Evolutionary conservation across 805 yeast species (phyloP), one percentile per base, ranked within the genome.

Genomic region (Schizosaccharomyces octosporus): DNA sequence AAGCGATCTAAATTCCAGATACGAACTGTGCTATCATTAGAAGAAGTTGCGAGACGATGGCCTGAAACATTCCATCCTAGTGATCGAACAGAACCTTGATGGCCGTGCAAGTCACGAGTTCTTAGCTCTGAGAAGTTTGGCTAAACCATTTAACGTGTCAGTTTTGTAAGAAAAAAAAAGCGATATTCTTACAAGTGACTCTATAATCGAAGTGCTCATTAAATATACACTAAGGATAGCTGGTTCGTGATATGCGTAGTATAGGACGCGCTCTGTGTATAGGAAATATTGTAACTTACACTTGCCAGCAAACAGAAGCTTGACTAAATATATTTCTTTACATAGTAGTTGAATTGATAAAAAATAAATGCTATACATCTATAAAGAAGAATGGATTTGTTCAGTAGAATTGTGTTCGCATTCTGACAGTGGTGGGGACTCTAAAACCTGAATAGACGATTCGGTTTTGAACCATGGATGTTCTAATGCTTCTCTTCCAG

Each of bases 401-500:
- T 45, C 51, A 24, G 51, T 45, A 24, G 51, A 5, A 9, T 45
- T 17, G 17, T 45, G 51, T 15, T 17, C 51, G n/a, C 27, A 45
- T 24, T n/a, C 21, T 45, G 51, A 45, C 9, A 36, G 41, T 17
- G 51, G 24, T n/a, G 51, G 51, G 17, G 51, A 19, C 4, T 24
- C 27, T 9, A 36, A 36, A 36, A 13, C 17, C 13, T 36, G 13
- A 11, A 36, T 36, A 36, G 41, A 36, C 15, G 15, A 36, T 36
- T 7, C 51, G 4, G 66, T 67, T 41, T 64, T 70, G n/a, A 90
- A 74, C 98, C 98, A 93, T 3, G 84, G 83, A 69, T 87, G 95
- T 21, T 74, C 69, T 58, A 90, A 74, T 0, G 97, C 97, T 62
- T 79, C 80, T 5, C 74, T 74, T 0, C 97, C 96, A 21, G 83